Evolutionary conservation across 495 filamentous ascomycete species (phyloP).

Genomic region (Podospora comata): DNA sequence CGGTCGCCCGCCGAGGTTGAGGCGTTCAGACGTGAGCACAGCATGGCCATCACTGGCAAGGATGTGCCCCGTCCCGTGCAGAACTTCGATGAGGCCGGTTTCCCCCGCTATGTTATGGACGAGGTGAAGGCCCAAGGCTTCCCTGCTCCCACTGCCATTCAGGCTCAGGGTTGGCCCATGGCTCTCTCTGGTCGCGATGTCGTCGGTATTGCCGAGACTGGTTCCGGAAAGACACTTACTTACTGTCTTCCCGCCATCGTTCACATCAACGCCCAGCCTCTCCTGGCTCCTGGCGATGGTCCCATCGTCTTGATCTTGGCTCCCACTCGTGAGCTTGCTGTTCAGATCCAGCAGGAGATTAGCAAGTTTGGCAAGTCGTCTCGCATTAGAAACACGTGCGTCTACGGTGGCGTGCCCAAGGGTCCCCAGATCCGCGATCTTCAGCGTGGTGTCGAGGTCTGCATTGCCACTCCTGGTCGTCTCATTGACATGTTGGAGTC

Average conservation of each 20-base stretch:
- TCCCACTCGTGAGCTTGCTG: slow-evolving; percentile 93
- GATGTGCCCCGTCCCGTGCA: slow-evolving; percentile 89
- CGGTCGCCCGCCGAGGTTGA: slow-evolving; percentile 79
- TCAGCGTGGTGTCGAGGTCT: slow-evolving; percentile 78
- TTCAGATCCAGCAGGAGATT: slow-evolving; percentile 94
- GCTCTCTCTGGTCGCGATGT: slow-evolving; percentile 96
- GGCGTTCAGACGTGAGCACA: slow-evolving; percentile 75
- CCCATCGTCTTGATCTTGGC: slow-evolving; percentile 95
- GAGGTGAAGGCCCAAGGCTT: slow-evolving; percentile 99
- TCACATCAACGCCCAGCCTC: slow-evolving; percentile 98
- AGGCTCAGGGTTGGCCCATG: slow-evolving; percentile 99
- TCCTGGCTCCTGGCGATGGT: slow-evolving; percentile 93
- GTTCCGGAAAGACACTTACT: slow-evolving; percentile 97
- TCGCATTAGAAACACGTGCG: slow-evolving; percentile 96
- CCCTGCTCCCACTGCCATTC: slow-evolving; percentile 85
- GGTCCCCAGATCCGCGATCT: slow-evolving; percentile 95
- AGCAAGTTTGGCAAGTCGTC: slow-evolving; percentile 98
- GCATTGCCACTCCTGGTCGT: slow-evolving; percentile 95
- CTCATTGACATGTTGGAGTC: slow-evolving; percentile 98
- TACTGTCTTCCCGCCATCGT: slow-evolving; percentile 99
- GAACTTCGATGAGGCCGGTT: slow-evolving; percentile 95
- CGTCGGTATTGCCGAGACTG: slow-evolving; percentile 98
- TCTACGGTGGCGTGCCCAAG: slow-evolving; percentile 98
- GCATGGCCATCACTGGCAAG: slow-evolving; percentile 72
- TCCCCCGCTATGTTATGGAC: slow-evolving; percentile 93